A percentile compares a stretch with the other conserved stretches of the same genome.
Conservation (phyloP, 805 yeast species). For the Candida easanensis region DNA sequence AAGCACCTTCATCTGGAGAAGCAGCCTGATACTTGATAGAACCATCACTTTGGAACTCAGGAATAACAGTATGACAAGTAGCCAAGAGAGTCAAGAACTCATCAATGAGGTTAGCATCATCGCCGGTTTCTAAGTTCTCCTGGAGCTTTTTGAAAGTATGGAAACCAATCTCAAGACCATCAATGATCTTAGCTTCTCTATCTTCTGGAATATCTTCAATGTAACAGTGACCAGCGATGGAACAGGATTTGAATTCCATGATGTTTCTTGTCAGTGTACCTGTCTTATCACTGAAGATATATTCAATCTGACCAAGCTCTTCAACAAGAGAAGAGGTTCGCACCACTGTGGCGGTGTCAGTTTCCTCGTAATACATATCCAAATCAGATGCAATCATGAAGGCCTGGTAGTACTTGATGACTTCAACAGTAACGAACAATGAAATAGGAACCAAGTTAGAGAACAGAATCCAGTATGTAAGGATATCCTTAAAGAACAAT, state of each 20-base stretch:
- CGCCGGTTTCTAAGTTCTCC: constrained; percentile 43
- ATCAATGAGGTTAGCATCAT: constrained; percentile 51
- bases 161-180: constrained; percentile 80
- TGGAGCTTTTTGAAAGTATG: constrained; percentile 66
- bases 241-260: constrained; percentile 93
- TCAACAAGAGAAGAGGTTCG: constrained; percentile 95
- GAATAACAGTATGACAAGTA: constrained; percentile 96
- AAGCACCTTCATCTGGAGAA: constrained; percentile 98
- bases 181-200: constrained; percentile 63
- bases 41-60: constrained; percentile 68
- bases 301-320: constrained; percentile 95
- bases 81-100: constrained; percentile 83
- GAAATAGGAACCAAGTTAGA: constrained; percentile 98
- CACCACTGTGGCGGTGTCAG: constrained; percentile 93
- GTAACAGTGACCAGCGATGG: constrained; percentile 90
- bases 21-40: constrained; percentile 94
- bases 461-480: constrained; percentile 94
- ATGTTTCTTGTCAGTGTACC: constrained; percentile 95
- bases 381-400: constrained; percentile 89
- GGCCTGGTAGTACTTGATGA: constrained; percentile 94
- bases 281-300: constrained; percentile 94
- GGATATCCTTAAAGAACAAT: constrained; percentile 78
- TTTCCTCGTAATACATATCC: constrained; percentile 83
- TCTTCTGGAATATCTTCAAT: constrained; percentile 91
- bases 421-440: constrained; percentile 91